Evolutionary conservation across 345 rosid species (phyloP).

Genomic region (Hibiscus trionum): DNA sequence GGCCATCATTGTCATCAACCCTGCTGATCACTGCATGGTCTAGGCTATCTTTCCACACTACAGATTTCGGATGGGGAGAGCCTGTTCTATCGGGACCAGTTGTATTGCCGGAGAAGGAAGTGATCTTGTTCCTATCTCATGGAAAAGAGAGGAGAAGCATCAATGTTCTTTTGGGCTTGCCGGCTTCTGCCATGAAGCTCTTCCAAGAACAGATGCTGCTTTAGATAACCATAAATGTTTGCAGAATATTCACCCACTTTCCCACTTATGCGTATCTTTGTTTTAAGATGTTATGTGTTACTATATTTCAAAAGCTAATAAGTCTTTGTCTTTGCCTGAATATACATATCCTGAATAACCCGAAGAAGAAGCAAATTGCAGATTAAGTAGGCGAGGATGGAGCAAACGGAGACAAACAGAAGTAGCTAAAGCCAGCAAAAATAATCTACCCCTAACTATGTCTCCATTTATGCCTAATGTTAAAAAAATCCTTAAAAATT

Average conservation of each 20-base stretch:
- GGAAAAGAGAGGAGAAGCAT: conserved; percentile 76
- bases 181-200: conserved; percentile 64
- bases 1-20: conserved; percentile 81
- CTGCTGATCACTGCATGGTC: conserved; percentile 90
- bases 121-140: conserved; percentile 70
- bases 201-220: conserved; percentile 38
- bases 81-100: conserved; percentile 79
- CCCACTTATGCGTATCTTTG: not conserved
- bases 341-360: too few relatives aligned
- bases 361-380: too few relatives aligned
- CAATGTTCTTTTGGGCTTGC: conserved; percentile 83
- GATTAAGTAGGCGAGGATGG: too few relatives aligned
- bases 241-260: not conserved
- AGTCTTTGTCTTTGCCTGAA: too few relatives aligned
- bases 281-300: not conserved
- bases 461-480: too few relatives aligned
- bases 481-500: too few relatives aligned
- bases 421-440: too few relatives aligned
- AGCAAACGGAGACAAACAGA: too few relatives aligned
- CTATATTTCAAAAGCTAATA: too few relatives aligned
- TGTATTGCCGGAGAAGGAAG: conserved; percentile 88
- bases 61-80: conserved; percentile 95
- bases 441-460: too few relatives aligned
- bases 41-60: conserved; percentile 61
- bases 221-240: not conserved